A percentile compares a stretch with the other conserved stretches of the same genome.
phyloP scores from a whole-genome alignment of 805 yeast genomes.

The Candida suzukii region DNA sequence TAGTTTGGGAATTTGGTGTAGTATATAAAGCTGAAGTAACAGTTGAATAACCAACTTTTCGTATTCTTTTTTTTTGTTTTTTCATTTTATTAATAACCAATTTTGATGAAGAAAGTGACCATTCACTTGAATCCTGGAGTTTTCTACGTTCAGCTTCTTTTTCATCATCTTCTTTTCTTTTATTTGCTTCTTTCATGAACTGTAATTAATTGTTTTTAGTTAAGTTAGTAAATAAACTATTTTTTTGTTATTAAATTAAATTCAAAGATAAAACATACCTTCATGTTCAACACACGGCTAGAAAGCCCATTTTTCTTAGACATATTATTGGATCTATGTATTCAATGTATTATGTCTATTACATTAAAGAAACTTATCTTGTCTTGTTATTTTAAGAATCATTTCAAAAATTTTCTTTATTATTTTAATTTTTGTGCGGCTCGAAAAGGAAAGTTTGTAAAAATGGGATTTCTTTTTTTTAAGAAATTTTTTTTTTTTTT shows the following conservation, averaged over 20 bases:
- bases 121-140: conserved; percentile 44
- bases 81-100: conserved; percentile 14
- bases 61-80: conserved; percentile 10
- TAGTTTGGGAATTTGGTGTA: neutral
- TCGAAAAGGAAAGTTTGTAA: no score
- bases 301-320: conserved; percentile 34
- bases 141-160: conserved; percentile 29
- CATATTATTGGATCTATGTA: neutral
- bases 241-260: no score
- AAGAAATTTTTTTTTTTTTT: no score
- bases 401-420: neutral
- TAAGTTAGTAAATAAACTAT: no score
- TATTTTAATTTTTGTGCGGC: no score
- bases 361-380: no score
- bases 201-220: neutral
- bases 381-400: no score
- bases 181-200: conserved; percentile 46
- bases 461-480: no score
- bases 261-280: conserved; percentile 26
- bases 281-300: conserved; percentile 77
- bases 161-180: conserved; percentile 24
- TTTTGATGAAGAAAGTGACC: conserved; percentile 35
- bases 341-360: neutral
- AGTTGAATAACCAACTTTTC: conserved; percentile 22
- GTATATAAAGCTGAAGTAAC: neutral